Base-by-base conservation (phyloP, 2,329 filamentous ascomycete genomes). In the Epicoccum sorghinum region DNA sequence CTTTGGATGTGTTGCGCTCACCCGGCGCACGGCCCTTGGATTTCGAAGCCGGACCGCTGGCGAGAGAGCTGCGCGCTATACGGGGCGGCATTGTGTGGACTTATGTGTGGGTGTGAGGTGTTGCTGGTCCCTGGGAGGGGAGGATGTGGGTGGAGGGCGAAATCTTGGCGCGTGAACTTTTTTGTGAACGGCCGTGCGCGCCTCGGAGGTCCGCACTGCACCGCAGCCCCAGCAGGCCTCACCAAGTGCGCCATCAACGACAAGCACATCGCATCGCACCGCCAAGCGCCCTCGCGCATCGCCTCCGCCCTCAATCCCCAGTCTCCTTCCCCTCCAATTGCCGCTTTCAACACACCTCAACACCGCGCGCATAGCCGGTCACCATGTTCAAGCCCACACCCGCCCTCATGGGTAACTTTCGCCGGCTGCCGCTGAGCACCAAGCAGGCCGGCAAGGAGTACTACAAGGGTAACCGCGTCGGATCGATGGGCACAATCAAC, bases 401-500 rank as follows among this genome's bases (percentile, higher is more conserved):
- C 68, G 74, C 79, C 60, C 86, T 96, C 68, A 82, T 83, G 66
- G 81, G 86, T 73, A 83, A 85, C 53, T 84, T 91, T 69, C 85
- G 87, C 76, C 91, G 93, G 71, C 81, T 93, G 55, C 83, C 84
- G 47, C 85, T 99, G 70, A 97, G 91, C 10, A 96, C 93, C 64
- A 99, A 99, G 79, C 88, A 95, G 77, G 88, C 93, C 73, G 90
- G 89, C 75, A 91, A 91, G 72, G 93, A 93, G 65, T 99, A 88
- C 85, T 99, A 99, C 86, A 98, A 98, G 83, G 95, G 95, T 73
- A 97, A 89, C 68, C 84, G 93, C 41, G 89, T 91, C 0, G 95
- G 95, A 1, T 86, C 89, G 37, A 92, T 96, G 86, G 95, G 95
- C 75, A 78, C 81, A 12, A 91, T 96, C 78, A 93, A 90, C 49